These are phyloP conservation scores for Hemileccinum rubropunctum DNA, from an alignment of 768 basidiomycete genomes.

Conservation along the genomic window DNA sequence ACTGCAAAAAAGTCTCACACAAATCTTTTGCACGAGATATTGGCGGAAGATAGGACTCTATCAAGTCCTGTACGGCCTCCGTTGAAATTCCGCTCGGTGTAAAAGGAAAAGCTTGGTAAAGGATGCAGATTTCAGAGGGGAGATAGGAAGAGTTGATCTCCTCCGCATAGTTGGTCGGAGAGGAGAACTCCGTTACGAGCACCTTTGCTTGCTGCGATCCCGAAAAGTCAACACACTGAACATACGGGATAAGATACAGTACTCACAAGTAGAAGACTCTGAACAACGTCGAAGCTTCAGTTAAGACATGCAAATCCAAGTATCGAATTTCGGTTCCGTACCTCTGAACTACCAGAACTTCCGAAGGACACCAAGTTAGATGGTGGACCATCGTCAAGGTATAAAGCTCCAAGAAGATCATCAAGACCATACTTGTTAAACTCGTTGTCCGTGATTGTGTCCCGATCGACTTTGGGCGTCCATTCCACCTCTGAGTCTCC, in stretches of 20 bases:
- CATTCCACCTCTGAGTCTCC: slow-evolving; percentile 27
- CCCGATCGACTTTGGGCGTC: slow-evolving; percentile 17
- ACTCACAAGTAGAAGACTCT: slow-evolving; percentile 46
- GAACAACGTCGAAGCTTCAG: neutral
- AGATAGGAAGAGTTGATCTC: slow-evolving; percentile 46
- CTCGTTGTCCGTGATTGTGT: slow-evolving; percentile 3
- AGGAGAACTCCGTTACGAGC: slow-evolving; percentile 2
- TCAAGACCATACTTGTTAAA: slow-evolving; percentile 22
- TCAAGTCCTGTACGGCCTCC: slow-evolving; percentile 36
- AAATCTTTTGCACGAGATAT: slow-evolving; percentile 40
- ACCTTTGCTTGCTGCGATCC: slow-evolving; percentile 11
- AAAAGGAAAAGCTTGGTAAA: slow-evolving; percentile 46
- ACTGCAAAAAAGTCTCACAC: slow-evolving; percentile 47
- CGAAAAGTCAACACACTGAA: neutral
- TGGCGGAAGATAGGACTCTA: slow-evolving; percentile 46
- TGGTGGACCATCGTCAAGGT: slow-evolving; percentile 36
- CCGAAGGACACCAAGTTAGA: slow-evolving; percentile 35
- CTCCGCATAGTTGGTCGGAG: slow-evolving; percentile 18
- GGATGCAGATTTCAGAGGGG: slow-evolving; percentile 41
- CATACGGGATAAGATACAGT: neutral
- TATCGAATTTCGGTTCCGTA: slow-evolving; percentile 20
- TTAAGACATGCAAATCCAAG: slow-evolving; percentile 3
- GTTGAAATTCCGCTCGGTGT: slow-evolving; percentile 36
- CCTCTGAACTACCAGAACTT: slow-evolving; percentile 49
- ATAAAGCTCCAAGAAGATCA: slow-evolving; percentile 43